These are phyloP conservation scores for Tubosaeta brunneosetosa DNA, from an alignment of 768 basidiomycete species.

Conservation along the genomic window DNA sequence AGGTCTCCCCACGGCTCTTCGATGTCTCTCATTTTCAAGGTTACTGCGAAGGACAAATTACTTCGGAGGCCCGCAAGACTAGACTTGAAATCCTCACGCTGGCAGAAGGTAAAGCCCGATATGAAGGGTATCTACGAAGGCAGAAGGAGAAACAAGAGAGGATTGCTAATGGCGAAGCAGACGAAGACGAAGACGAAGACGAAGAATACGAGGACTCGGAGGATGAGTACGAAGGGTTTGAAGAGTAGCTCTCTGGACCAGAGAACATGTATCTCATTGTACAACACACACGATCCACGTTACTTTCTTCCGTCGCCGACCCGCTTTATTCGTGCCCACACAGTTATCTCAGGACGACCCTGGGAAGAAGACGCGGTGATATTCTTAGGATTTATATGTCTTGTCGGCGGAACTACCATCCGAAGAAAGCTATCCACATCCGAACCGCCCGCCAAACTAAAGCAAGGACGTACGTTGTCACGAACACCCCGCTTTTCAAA, in stretches of 20 bases:
- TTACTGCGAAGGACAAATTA: conserved; percentile 22
- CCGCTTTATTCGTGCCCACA: neutral
- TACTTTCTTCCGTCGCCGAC: too few species aligned
- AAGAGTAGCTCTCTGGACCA: neutral
- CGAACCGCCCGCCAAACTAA: neutral
- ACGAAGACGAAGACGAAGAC: conserved; percentile 12
- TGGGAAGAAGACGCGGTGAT: neutral
- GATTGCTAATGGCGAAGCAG: conserved; percentile 7
- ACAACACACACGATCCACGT: too few species aligned
- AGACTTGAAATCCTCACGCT: conserved; percentile 20
- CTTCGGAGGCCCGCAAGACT: conserved; percentile 17
- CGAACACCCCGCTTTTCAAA: too few species aligned
- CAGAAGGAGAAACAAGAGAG: conserved; percentile 3
- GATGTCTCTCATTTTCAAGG: conserved; percentile 19
- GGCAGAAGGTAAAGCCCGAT: conserved; percentile 13
- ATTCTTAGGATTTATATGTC: neutral
- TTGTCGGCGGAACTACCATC: neutral
- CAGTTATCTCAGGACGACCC: neutral
- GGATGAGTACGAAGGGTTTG: neutral
- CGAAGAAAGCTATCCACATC: neutral
- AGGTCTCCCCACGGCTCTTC: conserved; percentile 16
- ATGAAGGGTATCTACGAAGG: conserved; percentile 2
- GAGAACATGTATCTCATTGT: neutral
- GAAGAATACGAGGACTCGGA: conserved; percentile 11
- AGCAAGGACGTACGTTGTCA: too few species aligned